Percentiles rank a stretch among this genome's conserved stretches.
phyloP scores from a whole-genome alignment of 2,329 filamentous ascomycete genomes.

The Knufia petricola region DNA sequence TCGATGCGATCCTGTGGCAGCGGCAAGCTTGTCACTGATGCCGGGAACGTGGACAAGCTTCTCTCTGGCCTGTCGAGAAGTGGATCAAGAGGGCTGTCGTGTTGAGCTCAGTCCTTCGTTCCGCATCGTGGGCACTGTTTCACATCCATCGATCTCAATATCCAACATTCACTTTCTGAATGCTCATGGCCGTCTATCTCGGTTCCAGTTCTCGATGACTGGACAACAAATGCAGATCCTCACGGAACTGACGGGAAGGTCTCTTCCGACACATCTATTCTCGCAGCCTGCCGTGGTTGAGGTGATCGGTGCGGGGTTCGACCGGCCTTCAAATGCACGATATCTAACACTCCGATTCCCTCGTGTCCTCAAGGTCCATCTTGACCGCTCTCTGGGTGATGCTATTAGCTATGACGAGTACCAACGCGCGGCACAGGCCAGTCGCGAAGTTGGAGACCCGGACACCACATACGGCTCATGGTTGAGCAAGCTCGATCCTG shows the following conservation, averaged over 20 bases:
- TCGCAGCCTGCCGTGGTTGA: too few relatives aligned
- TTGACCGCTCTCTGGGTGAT: slow-evolving; percentile 61
- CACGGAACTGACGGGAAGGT: too few relatives aligned
- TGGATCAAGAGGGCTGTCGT: not conserved
- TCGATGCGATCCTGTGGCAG: too few relatives aligned
- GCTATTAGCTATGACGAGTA: slow-evolving; percentile 60
- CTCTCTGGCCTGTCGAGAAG: not conserved
- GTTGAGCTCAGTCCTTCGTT: not conserved
- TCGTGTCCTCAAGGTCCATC: slow-evolving; percentile 64
- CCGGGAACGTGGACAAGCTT: not conserved
- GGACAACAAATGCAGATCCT: too few relatives aligned
- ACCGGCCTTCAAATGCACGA: slow-evolving; percentile 56
- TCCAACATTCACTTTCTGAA: too few relatives aligned
- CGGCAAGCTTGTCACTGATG: not conserved
- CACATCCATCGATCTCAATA: not conserved
- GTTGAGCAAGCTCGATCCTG: not conserved
- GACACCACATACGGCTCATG: not conserved
- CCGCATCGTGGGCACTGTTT: not conserved
- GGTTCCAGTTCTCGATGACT: too few relatives aligned
- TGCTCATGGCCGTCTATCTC: too few relatives aligned
- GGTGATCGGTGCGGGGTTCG: slow-evolving; percentile 68
- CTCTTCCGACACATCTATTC: too few relatives aligned
- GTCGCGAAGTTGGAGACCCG: not conserved
- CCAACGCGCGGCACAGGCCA: slow-evolving; percentile 32
- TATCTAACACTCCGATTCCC: slow-evolving; percentile 73